Evolutionary conservation across 2,329 filamentous ascomycete genomes (phyloP), one percentile per base, ranked within the genome.

Genomic region (Rhexocercosporidium sp.): DNA sequence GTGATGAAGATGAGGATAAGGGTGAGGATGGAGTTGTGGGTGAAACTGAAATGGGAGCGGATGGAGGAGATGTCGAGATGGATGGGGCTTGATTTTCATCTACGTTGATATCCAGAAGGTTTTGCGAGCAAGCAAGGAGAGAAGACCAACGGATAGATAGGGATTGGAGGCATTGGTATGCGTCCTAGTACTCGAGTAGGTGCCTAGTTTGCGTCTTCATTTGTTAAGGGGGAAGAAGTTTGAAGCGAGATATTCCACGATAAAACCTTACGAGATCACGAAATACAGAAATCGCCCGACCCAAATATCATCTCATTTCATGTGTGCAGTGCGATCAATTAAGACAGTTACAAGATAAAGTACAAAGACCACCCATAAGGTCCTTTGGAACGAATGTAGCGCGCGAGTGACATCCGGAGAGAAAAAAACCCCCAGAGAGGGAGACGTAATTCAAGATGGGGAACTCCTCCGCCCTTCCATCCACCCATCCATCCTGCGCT

Each of bases 51-150:
- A 49, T 22, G 41, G 29, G 11, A 12, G 27, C 12, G 6, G 5
- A 22, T 37, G 59, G 18, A n/a, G 49, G 16, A 22, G 61, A 63
- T 46, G 25, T 63, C 3, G 49, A 56, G 37, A 63, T 63, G 61
- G 61, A 27, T 14, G 37, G 51, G 37, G 29, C 59, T 27, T 62
- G 59, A 53, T 27, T 6, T 9, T 14, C 18, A n/a, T 9, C 8
- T 11, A 11, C 34, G 34, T 6, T 11, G 34, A 37, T 37, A 37
- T 37, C 8, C 11, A 7, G 31, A 25, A 14, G 31, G 22, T 22
- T 25, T 39, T 4, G n/a, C 31, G n/a, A 20, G 9, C 11, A 22
- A 25, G 31, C 53, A 37, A 39, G 49, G 8, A 20, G 5, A 46
- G 3, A 46, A 31, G 9, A 9, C 29, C 4, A 31, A 9, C 34